phyloP scores from a whole-genome alignment of 352 stramenopile genomes.

The Pythium brachiatum region DNA sequence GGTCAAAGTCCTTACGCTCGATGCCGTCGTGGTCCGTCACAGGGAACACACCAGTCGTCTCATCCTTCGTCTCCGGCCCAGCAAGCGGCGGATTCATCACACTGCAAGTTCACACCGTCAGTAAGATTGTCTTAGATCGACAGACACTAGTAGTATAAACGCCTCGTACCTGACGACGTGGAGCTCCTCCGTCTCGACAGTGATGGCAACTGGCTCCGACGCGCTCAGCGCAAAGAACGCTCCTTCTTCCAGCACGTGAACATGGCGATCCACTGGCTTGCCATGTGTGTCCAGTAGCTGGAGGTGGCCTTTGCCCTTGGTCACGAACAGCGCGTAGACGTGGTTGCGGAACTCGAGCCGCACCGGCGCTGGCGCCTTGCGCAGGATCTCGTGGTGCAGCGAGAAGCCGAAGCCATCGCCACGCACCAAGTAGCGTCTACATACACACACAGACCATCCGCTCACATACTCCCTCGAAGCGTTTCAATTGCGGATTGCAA shows the following conservation, averaged over 20 bases:
- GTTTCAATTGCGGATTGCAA: not conserved
- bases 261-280: slow-evolving; percentile 31
- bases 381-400: slow-evolving; percentile 69
- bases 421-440: slow-evolving; percentile 64
- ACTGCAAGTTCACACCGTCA: slow-evolving; percentile 18
- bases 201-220: slow-evolving; percentile 46
- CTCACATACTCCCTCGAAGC: not conserved
- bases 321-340: slow-evolving; percentile 71
- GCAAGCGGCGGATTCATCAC: slow-evolving; percentile 82
- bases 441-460: slow-evolving; percentile 2
- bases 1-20: slow-evolving; percentile 52
- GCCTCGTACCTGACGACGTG: slow-evolving; percentile 65
- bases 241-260: slow-evolving; percentile 42
- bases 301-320: slow-evolving; percentile 46
- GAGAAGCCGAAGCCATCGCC: slow-evolving; percentile 76
- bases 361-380: slow-evolving; percentile 40
- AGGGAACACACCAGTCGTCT: slow-evolving; percentile 59
- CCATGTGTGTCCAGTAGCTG: slow-evolving; percentile 49
- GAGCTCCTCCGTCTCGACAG: slow-evolving; percentile 58
- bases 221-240: slow-evolving; percentile 65
- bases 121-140: not conserved
- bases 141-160: not conserved
- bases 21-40: slow-evolving; percentile 65
- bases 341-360: slow-evolving; percentile 74
- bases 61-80: slow-evolving; percentile 44